These are phyloP conservation scores for Jimgerdemannia lactiflua DNA, from an alignment of 192 early-diverging fungal species.

Conservation along the genomic window DNA sequence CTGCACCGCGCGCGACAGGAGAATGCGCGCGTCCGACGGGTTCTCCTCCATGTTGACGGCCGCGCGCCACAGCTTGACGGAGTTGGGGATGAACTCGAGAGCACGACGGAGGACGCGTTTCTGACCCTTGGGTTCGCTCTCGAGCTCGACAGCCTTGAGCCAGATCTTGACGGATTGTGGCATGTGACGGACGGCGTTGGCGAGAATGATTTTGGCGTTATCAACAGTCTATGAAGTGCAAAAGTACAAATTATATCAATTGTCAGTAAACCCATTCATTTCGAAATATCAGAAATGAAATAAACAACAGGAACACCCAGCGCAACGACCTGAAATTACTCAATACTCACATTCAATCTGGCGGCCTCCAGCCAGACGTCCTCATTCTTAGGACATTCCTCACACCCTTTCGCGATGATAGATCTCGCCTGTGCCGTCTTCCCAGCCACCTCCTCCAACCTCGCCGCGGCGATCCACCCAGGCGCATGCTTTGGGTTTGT, in stretches of 20 bases:
- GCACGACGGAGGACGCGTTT: constrained; percentile 86
- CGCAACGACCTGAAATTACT: neutral
- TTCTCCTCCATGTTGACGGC: constrained; percentile 92
- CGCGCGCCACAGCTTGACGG: constrained; percentile 89
- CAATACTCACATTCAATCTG: constrained; percentile 63
- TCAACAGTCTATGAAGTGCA: constrained; percentile 43
- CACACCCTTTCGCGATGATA: constrained; percentile 89
- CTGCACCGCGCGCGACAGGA: constrained; percentile 93
- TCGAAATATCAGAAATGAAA: neutral
- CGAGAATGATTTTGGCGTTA: constrained; percentile 89
- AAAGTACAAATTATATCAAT: neutral
- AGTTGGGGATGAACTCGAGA: constrained; percentile 91
- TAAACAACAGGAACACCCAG: neutral
- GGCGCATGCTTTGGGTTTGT: constrained; percentile 96
- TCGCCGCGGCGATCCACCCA: constrained; percentile 98
- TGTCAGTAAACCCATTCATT: neutral
- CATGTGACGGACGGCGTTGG: constrained; percentile 82
- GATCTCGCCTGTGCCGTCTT: constrained; percentile 81
- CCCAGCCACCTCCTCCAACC: constrained; percentile 91
- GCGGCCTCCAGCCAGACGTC: constrained; percentile 98
- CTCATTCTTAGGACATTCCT: constrained; percentile 90
- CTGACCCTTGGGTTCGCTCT: constrained; percentile 71
- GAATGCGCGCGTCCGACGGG: constrained; percentile 84
- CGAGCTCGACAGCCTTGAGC: constrained; percentile 83
- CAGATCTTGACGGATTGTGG: constrained; percentile 95